Percentiles rank a stretch among this genome's conserved stretches.
phyloP scores from a whole-genome alignment of 2,329 filamentous ascomycete genomes.

The Colletotrichum scovillei region DNA sequence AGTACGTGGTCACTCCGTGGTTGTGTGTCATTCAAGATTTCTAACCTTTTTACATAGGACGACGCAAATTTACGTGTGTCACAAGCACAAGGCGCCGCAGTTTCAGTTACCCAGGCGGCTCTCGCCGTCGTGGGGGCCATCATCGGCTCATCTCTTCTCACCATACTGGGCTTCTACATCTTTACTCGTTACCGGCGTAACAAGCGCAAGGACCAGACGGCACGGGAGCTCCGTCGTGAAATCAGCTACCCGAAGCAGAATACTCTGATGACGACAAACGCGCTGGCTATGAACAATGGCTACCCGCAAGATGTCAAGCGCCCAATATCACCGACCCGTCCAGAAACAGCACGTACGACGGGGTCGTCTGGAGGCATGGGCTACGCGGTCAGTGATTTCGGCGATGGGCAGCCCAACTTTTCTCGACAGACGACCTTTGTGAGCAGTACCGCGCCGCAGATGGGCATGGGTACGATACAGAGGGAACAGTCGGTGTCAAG shows the following conservation, averaged over 20 bases:
- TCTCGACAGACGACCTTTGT: slow-evolving; percentile 23
- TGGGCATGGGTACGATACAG: background rate
- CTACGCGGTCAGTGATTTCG: slow-evolving; percentile 20
- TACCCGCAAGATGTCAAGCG: slow-evolving; percentile 42
- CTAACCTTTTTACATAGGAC: slow-evolving; percentile 5
- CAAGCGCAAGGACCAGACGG: slow-evolving; percentile 35
- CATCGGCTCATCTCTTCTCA: slow-evolving; percentile 54
- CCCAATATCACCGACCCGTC: slow-evolving; percentile 15
- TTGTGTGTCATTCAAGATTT: background rate
- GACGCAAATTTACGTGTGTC: slow-evolving; percentile 46
- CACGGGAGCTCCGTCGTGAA: slow-evolving; percentile 8
- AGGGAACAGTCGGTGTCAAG: slow-evolving; percentile 16
- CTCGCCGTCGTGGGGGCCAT: slow-evolving; percentile 55
- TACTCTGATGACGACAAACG: slow-evolving; percentile 33
- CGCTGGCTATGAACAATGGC: slow-evolving; percentile 25
- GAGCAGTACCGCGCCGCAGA: slow-evolving; percentile 12
- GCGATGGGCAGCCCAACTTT: slow-evolving; percentile 26
- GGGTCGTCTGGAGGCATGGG: slow-evolving; percentile 13
- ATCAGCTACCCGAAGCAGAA: slow-evolving; percentile 41
- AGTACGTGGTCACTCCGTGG: slow-evolving; percentile 7
- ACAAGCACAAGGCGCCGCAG: slow-evolving; percentile 49
- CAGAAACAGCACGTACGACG: slow-evolving; percentile 34
- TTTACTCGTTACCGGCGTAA: slow-evolving; percentile 45
- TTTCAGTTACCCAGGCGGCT: slow-evolving; percentile 54
- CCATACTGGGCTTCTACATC: slow-evolving; percentile 49